Evolutionary conservation across 2,329 filamentous ascomycete genomes (phyloP), one percentile per base, ranked within the genome.

Genomic region (Dactylellina leptospora): DNA sequence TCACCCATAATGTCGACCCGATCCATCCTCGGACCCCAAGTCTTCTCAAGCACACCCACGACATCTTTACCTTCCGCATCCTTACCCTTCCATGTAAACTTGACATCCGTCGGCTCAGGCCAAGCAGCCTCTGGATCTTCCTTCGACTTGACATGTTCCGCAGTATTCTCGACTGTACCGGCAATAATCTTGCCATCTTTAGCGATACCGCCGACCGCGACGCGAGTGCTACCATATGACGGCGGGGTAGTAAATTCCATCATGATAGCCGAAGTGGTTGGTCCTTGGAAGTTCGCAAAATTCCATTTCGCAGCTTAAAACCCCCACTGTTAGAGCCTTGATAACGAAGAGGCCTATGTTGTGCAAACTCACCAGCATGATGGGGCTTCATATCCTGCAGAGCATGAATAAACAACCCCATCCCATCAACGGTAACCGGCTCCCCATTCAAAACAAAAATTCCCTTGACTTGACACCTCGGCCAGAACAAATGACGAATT

Each of bases 351-450:
- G n/a, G n/a, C n/a, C n/a, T n/a, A n/a, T n/a, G n/a, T n/a, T 30
- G 20, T 25, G 18, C 3, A 27, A 27, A 36, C 82, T 77, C 82
- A 87, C 86, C 93, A 70, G 92, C 90, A 79, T 99, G 96, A 80
- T 99, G 95, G 40, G 95, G 95, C 85, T 99, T 99, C 93, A 97
- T 97, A 79, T 93, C 95, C 82, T 97, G 95, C 54, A 97, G 83
- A 40, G 92, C 93, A 80, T 95, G 90, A 75, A 89, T 84, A 81
- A 92, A 93, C 77, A 96, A 83, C 28, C 88, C 92, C 74, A 84
- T 86, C 64, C 93, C 93, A 78, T 87, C 89, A 80, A 96, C 88
- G 79, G 96, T 89, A 74, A 96, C 84, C 36, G 90, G 87, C 50
- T 92, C 91, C 30, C 91, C 87, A 77, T 90, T 86, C 71, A 92